Base-by-base conservation (phyloP, 441 rosid species). In the Geranium incanum region DNA sequence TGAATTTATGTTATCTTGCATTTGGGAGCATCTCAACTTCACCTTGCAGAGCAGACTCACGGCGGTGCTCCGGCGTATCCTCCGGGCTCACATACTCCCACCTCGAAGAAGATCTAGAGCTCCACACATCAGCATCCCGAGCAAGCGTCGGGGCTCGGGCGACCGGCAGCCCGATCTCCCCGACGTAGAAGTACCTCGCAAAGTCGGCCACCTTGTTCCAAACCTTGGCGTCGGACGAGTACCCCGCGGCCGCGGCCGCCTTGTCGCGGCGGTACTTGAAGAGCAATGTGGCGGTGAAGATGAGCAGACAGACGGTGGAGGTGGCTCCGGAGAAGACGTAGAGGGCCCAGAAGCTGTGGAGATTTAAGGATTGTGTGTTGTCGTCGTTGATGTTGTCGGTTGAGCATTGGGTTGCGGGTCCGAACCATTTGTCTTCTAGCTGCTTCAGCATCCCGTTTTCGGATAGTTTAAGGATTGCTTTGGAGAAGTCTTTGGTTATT, bases 381-480 rank as follows among this genome's bases (percentile, higher is more conserved):
- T 48, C 18, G 23, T 65, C 50, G 6, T 41, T 19, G 19, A 16
- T 19, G 36, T 50, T 39, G 16, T 28, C 4, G 60, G 16, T 63
- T 6, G 57, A 5, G 3, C 69, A 18, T 0, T 16, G 52, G 0
- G 72, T 19, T 3, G 76, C 28, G 11, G 72, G 36, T 37, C 39
- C 18, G 45, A 84, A 78, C 84, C 82, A 82, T 5, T 45, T 43
- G 0, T 81, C 68, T 72, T 80, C 77, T 73, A 83, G 55, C 1
- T 1, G 1, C 38, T 71, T 70, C 0, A 86, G 72, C 5, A 4
- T 69, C 36, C 90, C 86, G 36, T 75, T 70, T 64, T 86, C 82
- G 0, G 84, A 83, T 13, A 82, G 63, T 41, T 72, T 50, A 8
- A 86, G 65, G 33, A 88, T 85, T 4, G 86, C 89, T 71, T 74